phyloP scores from a whole-genome alignment of 148 eudicot species.

The Pharnaceum exiguum region DNA sequence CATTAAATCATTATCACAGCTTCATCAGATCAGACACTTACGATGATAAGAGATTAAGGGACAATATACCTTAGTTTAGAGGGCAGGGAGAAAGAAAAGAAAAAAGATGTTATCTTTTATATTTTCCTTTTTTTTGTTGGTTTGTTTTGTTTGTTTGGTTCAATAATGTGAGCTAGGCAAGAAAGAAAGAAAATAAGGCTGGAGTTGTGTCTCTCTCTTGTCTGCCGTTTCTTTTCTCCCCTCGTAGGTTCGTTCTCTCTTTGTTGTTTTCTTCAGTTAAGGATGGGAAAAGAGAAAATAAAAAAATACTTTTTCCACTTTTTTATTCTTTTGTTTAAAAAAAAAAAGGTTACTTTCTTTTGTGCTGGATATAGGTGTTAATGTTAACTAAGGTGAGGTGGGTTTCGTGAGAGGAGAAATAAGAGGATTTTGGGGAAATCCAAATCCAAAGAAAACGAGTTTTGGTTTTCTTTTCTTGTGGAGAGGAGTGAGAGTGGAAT shows the following conservation, averaged over 20 bases:
- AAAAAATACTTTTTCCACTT: not conserved
- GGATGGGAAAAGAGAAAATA: not conserved
- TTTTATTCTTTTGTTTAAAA: not conserved
- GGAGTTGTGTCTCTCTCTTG: too few species aligned
- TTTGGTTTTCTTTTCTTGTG: not conserved
- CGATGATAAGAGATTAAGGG: not conserved
- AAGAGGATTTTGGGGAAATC: too few species aligned
- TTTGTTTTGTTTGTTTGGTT: not conserved
- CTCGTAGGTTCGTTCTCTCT: slow-evolving; percentile 7
- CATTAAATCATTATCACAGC: not conserved
- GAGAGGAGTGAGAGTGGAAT: not conserved
- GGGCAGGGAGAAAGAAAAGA: not conserved
- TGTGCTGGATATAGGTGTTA: too few species aligned
- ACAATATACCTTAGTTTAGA: slow-evolving; percentile 2
- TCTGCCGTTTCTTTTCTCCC: too few species aligned
- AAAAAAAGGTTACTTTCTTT: too few species aligned
- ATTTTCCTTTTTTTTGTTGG: not conserved
- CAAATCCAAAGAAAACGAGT: not conserved
- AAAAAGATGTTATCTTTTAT: not conserved
- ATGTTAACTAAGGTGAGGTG: too few species aligned
- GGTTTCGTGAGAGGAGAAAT: too few species aligned
- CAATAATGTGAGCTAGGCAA: too few species aligned
- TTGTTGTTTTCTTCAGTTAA: not conserved
- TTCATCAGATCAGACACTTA: slow-evolving; percentile 15
- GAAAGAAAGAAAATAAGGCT: too few species aligned